phyloP scores from a whole-genome alignment of 1,284 basidiomycete species.

The Boletus nobilissimus region DNA sequence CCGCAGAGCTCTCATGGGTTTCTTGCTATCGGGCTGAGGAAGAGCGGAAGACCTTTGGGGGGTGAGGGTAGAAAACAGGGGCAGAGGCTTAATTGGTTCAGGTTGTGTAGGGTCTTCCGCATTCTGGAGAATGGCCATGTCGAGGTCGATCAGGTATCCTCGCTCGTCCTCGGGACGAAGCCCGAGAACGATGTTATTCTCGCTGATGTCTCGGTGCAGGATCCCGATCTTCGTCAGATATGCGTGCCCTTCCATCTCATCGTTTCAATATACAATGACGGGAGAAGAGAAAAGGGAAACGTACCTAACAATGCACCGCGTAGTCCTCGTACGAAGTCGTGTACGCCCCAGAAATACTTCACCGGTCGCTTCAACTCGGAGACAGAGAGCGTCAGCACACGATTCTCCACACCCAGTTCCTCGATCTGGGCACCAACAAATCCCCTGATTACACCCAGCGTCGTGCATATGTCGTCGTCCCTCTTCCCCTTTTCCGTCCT shows the following conservation, averaged over 20 bases:
- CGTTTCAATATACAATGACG: background rate
- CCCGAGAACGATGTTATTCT: constrained; percentile 36
- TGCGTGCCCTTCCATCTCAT: constrained; percentile 23
- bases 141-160: constrained; percentile 24
- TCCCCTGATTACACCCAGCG: constrained; percentile 10
- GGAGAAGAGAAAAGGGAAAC: too few species aligned
- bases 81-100: background rate
- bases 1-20: background rate
- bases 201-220: constrained; percentile 34
- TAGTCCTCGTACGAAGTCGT: constrained; percentile 31
- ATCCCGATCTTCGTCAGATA: constrained; percentile 26
- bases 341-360: constrained; percentile 32
- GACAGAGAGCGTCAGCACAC: background rate
- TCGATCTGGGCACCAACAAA: background rate
- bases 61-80: background rate
- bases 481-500: background rate
- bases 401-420: background rate
- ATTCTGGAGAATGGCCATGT: constrained; percentile 23
- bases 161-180: constrained; percentile 17
- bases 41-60: background rate
- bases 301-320: constrained; percentile 26
- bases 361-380: constrained; percentile 22
- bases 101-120: background rate
- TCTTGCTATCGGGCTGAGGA: background rate
- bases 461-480: constrained; percentile 11